Percentiles rank a stretch among this genome's conserved stretches.
Evolutionary conservation across 257 asterid species (phyloP).

Genomic region (Gardenia jasminoides): DNA sequence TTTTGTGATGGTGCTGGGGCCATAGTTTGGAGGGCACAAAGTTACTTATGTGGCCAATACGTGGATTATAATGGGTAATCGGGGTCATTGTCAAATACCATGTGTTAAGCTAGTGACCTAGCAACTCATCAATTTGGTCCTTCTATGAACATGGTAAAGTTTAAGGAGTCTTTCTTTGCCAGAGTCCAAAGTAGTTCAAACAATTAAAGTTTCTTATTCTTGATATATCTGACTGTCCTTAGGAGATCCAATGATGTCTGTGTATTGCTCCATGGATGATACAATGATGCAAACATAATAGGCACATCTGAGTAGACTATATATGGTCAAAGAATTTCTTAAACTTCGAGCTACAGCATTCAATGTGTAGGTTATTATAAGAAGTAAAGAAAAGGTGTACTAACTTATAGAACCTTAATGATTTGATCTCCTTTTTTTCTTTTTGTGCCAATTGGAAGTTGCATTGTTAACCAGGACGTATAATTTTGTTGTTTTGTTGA

Average conservation of each 20-base stretch:
- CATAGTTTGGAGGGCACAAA: not conserved
- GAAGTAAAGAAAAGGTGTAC: not conserved
- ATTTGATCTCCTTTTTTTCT: not conserved
- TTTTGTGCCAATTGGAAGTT: not conserved
- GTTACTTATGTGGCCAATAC: not conserved
- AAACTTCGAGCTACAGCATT: not conserved
- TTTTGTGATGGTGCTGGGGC: not conserved
- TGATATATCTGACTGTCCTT: not conserved
- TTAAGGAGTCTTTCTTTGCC: not conserved
- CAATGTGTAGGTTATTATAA: not conserved
- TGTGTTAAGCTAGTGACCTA: no score
- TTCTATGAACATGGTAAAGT: not conserved
- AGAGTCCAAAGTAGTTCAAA: not conserved
- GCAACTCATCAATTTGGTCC: no score
- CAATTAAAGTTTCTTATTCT: not conserved
- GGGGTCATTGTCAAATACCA: not conserved
- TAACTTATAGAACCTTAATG: not conserved
- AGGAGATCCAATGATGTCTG: not conserved
- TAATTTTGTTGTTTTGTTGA: not conserved
- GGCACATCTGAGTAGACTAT: not conserved
- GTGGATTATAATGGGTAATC: not conserved
- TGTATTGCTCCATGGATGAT: not conserved
- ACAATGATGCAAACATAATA: not conserved
- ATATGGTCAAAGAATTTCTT: not conserved
- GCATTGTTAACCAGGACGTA: not conserved